Base-by-base conservation (phyloP, 2,329 filamentous ascomycete genomes). In the Paracoccidioides brasiliensis region DNA sequence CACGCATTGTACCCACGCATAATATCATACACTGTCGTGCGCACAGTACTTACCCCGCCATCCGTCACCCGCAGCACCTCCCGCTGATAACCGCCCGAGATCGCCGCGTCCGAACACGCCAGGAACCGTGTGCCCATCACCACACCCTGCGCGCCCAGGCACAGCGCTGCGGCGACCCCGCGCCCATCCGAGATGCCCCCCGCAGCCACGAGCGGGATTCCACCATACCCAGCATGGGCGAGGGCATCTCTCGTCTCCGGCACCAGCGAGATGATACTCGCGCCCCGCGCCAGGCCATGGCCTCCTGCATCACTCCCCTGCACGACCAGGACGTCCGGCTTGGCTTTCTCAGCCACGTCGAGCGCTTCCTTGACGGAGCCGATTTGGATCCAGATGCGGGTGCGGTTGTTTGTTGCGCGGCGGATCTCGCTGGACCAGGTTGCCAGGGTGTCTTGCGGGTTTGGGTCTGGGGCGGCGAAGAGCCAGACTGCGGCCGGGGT, bases 101-200 rank as follows among this genome's bases (percentile, higher is more conserved):
- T 72, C 35, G 67, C 70, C 1, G 76, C 74, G 63, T 81, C 78
- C 0, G 63, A 60, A 3, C 69, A 65, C 0, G 80, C 81, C 0
- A 86, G 74, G 56, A 85, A 82, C 6, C 82, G 74, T 0, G 84
- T 86, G 0, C 84, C 84, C 72, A 87, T 74, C 0, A 75, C 79
- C 0, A 77, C 74, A 0, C 80, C 83, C 0, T 70, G 65, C 0
- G 79, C 78, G 0, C 80, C 79, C 0, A 81, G 69, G 0, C 71
- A 66, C 10, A 80, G 64, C 1, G 76, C 74, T 0, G 78, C 78
- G 5, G 75, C 75, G 0, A 74, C 68, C 0, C 78, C 78, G 22
- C 78, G 67, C 0, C 77, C 78, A 56, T 81, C 78, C 0, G 71
- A 69, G 32, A 81, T 75, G 0, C 78, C 78, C 3, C 79, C 79